These are phyloP conservation scores for Candolleomyces aberdarensis DNA, from an alignment of 768 basidiomycete genomes.

Conservation along the genomic window DNA sequence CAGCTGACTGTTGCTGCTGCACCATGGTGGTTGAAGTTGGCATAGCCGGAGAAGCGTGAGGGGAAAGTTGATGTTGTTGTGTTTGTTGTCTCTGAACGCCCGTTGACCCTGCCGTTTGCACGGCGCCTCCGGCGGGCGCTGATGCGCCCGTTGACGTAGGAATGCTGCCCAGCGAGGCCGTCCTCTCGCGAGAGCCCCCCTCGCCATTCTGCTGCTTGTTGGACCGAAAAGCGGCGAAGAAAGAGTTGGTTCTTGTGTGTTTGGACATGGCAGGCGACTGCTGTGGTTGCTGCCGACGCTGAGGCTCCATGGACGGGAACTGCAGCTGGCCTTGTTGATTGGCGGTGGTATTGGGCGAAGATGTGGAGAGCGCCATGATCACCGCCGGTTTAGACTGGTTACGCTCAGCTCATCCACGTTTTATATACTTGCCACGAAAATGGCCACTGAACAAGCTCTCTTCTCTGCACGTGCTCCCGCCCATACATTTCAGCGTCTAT, in stretches of 20 bases:
- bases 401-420: neutral
- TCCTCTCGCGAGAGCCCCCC: constrained; percentile 1
- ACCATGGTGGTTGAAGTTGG: constrained; percentile 9
- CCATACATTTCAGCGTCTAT: neutral
- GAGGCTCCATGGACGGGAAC: constrained; percentile 17
- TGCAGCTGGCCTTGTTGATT: constrained; percentile 11
- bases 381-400: neutral
- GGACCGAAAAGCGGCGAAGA: constrained; percentile 53
- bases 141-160: neutral
- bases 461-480: neutral
- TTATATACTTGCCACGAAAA: neutral
- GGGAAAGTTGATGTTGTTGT: constrained; percentile 6
- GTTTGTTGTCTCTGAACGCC: constrained; percentile 13
- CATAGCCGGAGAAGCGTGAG: constrained; percentile 4
- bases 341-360: neutral
- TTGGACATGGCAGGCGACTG: constrained; percentile 17
- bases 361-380: neutral
- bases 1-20: constrained; percentile 12
- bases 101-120: constrained; percentile 9
- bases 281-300: constrained; percentile 15
- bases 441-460: neutral
- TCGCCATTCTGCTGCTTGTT: constrained; percentile 25
- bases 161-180: neutral
- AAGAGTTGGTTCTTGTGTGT: constrained; percentile 59
- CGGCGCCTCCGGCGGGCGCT: neutral